phyloP scores from a whole-genome alignment of 2,329 filamentous ascomycete species.

The Diplodia seriata region DNA sequence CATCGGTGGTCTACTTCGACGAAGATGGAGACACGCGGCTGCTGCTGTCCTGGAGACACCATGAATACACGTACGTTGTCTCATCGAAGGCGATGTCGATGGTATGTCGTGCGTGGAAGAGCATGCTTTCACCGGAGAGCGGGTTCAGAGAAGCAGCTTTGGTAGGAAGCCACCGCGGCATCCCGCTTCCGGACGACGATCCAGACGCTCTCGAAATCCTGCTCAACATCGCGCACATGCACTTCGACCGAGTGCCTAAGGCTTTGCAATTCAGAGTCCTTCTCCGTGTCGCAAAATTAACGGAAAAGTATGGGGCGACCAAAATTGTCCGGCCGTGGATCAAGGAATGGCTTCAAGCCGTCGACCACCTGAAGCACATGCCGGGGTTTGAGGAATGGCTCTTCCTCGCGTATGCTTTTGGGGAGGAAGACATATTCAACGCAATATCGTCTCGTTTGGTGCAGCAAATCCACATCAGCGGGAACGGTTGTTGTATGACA shows the following conservation, averaged over 20 bases:
- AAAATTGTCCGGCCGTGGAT: slow-evolving; percentile 19
- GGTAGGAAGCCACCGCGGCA: not conserved
- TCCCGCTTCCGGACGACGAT: slow-evolving; percentile 31
- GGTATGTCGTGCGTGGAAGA: slow-evolving; percentile 2
- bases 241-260: slow-evolving; percentile 6
- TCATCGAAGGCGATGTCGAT: slow-evolving; percentile 10
- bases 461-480: not conserved
- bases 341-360: slow-evolving; percentile 3
- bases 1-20: not conserved
- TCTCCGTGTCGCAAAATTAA: slow-evolving; percentile 6
- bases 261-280: not conserved
- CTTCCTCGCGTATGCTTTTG: slow-evolving; percentile 16
- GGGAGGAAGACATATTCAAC: not conserved
- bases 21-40: slow-evolving; percentile 12
- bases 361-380: not conserved
- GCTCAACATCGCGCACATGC: slow-evolving; percentile 32
- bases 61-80: slow-evolving; percentile 2
- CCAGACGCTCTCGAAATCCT: slow-evolving; percentile 17
- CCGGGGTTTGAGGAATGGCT: slow-evolving; percentile 22
- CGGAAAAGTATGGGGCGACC: slow-evolving; percentile 27
- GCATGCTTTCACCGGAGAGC: not conserved
- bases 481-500: not conserved
- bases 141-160: slow-evolving; percentile 1
- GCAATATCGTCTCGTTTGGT: not conserved
- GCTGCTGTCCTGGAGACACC: not conserved